Evolutionary conservation across 1,284 basidiomycete species (phyloP), one percentile per base, ranked within the genome.

Genomic region (Cryptococcus depauperatus): DNA sequence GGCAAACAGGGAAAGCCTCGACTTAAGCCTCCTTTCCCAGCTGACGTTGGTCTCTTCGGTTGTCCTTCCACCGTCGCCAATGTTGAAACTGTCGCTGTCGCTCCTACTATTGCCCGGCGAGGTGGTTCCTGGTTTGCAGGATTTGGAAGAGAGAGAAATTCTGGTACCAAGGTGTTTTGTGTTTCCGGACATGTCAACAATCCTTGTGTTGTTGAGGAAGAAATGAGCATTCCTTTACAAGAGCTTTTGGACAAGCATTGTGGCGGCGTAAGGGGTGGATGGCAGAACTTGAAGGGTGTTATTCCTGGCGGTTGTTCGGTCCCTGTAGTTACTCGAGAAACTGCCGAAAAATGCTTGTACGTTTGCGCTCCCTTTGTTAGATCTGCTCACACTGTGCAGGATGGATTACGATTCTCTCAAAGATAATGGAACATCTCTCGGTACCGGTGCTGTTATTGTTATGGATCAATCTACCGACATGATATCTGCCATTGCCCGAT

Each of bases 401-500:
- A 98, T 98, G 93, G 93, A 98, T 75, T 98, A 86, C 69, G 93
- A 98, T 73, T 96, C 92, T 6, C 78, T 97, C 49, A 93, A 93
- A 71, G 93, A 97, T 67, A 83, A 87, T 14, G 85, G 90, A 62
- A 86, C 88, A 16, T 89, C 91, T 70, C 81, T 98, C 53, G 93
- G 93, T 25, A 98, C 93, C 0, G 93, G 93, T 50, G 93, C 93
- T 16, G 91, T 97, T 54, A 98, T 97, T 57, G 93, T 97, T 58
- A 97, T 97, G 92, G 83, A 97, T 78, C 90, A 96, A 76, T 83
- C 82, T 58, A 96, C 93, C 30, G 93, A 98, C 66, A 84, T 98
- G 47, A 81, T 95, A 56, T 75, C 79, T 39, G 92, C 89, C 50
- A 97, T 97, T 58, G 85, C 93, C 10, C 84, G 92, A 37, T 96